Evolutionary conservation across 306 rosid species (phyloP).

Genomic region (Rosa persica): DNA sequence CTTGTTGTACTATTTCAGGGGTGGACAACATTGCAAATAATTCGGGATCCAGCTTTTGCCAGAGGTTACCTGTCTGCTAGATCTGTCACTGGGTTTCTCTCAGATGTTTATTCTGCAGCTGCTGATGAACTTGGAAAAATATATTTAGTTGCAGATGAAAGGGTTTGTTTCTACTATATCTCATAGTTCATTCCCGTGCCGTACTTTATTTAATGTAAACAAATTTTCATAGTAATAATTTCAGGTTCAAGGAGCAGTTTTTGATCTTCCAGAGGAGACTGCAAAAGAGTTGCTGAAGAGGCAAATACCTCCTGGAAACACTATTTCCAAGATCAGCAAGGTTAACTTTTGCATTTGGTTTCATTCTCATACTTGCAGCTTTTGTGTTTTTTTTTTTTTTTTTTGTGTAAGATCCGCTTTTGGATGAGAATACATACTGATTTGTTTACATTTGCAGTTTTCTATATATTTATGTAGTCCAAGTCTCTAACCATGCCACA

Average conservation of each 20-base stretch:
- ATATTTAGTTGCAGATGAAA: conserved; percentile 86
- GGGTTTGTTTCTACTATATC: conserved; percentile 49
- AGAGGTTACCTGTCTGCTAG: conserved; percentile 84
- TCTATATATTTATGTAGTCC: neutral
- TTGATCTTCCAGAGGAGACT: conserved; percentile 93
- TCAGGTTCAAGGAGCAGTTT: conserved; percentile 96
- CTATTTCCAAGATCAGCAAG: conserved; percentile 73
- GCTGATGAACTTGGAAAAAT: conserved; percentile 96
- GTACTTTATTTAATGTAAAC: conserved; percentile 11
- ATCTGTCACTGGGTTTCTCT: conserved; percentile 92
- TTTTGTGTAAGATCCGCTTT: neutral
- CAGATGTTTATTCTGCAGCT: conserved; percentile 84
- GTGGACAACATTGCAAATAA: conserved; percentile 84
- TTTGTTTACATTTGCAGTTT: conserved; percentile 9
- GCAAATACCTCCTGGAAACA: conserved; percentile 75
- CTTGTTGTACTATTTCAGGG: conserved; percentile 61
- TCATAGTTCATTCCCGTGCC: conserved; percentile 4
- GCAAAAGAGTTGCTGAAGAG: conserved; percentile 79
- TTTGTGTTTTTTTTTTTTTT: neutral
- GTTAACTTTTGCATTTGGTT: conserved; percentile 38
- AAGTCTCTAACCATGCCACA: neutral
- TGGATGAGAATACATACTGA: neutral
- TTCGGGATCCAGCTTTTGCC: conserved; percentile 61
- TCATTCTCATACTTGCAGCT: neutral
- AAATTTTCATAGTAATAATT: conserved; percentile 29